Conservation (phyloP, 345 rosid species). For the Cardamine occulta region DNA sequence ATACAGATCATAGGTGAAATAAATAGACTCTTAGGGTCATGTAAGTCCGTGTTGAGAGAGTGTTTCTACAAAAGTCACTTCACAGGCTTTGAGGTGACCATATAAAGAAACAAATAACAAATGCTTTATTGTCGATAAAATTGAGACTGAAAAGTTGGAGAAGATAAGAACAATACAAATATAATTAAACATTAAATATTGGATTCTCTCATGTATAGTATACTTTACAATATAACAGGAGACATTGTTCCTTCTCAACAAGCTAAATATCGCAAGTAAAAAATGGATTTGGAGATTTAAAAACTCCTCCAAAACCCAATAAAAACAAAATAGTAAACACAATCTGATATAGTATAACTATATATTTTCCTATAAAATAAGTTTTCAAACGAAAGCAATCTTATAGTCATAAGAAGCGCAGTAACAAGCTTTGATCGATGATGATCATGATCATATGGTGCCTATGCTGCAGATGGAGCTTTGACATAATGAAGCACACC, state of each 20-base stretch:
- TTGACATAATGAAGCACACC: constrained; percentile 38
- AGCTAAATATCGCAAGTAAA: constrained; percentile 8
- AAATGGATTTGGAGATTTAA: neutral
- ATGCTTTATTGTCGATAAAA: neutral
- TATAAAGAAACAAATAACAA: neutral
- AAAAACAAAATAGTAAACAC: neutral
- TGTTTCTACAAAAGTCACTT: neutral
- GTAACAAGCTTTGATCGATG: constrained; percentile 8
- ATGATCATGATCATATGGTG: neutral
- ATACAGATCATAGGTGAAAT: neutral
- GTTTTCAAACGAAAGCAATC: constrained; percentile 12
- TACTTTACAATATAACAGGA: constrained; percentile 4
- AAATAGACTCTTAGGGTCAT: neutral
- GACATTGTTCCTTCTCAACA: constrained; percentile 13
- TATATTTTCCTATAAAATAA: constrained; percentile 15
- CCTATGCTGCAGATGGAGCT: constrained; percentile 68
- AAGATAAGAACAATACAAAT: neutral
- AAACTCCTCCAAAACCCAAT: constrained; percentile 24
- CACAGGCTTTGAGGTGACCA: neutral
- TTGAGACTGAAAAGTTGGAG: neutral
- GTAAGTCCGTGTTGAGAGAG: neutral
- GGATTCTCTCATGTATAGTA: neutral
- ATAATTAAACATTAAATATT: neutral
- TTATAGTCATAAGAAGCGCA: constrained; percentile 11
- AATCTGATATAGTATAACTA: neutral